Percentiles rank a stretch among this genome's conserved stretches.
Evolutionary conservation across 78 protist genomes (phyloP).

Genomic region (Bigelowiella natans): DNA sequence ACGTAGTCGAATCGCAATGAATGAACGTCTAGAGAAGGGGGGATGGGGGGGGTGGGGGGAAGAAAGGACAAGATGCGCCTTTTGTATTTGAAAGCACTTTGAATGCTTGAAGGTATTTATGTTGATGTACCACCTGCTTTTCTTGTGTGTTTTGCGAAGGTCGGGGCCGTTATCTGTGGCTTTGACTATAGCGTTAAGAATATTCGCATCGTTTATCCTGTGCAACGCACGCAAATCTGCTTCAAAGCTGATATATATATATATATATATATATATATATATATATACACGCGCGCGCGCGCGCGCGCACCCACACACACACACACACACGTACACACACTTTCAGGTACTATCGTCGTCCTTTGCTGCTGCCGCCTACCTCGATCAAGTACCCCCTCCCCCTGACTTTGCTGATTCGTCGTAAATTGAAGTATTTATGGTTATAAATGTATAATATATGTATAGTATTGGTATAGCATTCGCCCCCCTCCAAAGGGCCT

Average conservation of each 20-base stretch:
- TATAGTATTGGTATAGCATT: background rate
- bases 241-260: background rate
- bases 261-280: background rate
- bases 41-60: no score
- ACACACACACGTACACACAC: background rate
- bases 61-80: background rate
- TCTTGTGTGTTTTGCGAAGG: background rate
- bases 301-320: background rate
- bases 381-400: background rate
- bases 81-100: background rate
- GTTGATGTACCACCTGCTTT: background rate
- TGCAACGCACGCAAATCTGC: no score
- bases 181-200: background rate
- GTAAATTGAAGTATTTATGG: background rate
- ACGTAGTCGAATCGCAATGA: no score
- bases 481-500: no score
- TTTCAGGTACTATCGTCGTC: background rate
- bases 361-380: constrained; percentile 41
- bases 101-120: background rate
- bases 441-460: background rate
- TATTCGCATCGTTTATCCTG: no score
- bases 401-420: background rate
- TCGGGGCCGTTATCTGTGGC: background rate
- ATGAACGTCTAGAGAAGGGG: no score
- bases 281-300: background rate